A percentile compares a stretch with the other conserved stretches of the same genome.
phyloP scores from a whole-genome alignment of 208 protist species.

The Wallacemonas sp. region DNA sequence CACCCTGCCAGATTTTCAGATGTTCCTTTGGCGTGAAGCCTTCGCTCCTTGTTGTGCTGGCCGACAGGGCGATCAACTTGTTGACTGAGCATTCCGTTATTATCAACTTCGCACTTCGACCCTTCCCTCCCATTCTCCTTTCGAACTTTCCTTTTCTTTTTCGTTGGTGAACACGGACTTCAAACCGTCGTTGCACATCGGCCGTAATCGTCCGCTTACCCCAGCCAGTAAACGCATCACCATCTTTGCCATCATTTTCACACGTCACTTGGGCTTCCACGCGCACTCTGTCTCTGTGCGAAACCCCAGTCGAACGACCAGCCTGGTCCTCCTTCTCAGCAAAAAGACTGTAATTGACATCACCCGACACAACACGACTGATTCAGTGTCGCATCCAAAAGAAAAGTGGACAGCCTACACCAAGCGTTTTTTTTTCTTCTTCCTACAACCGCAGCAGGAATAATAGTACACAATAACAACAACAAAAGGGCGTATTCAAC shows the following conservation, averaged over 20 bases:
- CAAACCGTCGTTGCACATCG: no score
- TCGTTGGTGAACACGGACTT: no score
- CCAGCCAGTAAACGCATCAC: neutral
- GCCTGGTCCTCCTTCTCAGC: neutral
- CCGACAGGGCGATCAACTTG: no score
- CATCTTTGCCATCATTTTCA: conserved; percentile 12
- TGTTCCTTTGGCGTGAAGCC: no score
- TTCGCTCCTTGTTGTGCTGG: no score
- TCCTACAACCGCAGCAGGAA: neutral
- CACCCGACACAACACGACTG: neutral
- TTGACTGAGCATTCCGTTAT: conserved; percentile 9
- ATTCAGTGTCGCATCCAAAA: neutral
- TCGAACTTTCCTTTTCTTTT: neutral
- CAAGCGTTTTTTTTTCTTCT: neutral
- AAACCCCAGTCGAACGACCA: neutral
- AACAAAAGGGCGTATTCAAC: conserved; percentile 11
- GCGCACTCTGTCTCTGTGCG: no score
- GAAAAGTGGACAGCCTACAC: neutral
- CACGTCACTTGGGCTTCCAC: no score
- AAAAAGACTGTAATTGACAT: neutral
- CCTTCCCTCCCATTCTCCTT: conserved; percentile 9
- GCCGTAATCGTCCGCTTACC: conserved; percentile 1
- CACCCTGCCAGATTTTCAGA: no score
- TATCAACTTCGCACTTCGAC: neutral
- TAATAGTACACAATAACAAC: conserved; percentile 6